Evolutionary conservation across 306 rosid genomes (phyloP).

Genomic region (Gillenia trifoliata): DNA sequence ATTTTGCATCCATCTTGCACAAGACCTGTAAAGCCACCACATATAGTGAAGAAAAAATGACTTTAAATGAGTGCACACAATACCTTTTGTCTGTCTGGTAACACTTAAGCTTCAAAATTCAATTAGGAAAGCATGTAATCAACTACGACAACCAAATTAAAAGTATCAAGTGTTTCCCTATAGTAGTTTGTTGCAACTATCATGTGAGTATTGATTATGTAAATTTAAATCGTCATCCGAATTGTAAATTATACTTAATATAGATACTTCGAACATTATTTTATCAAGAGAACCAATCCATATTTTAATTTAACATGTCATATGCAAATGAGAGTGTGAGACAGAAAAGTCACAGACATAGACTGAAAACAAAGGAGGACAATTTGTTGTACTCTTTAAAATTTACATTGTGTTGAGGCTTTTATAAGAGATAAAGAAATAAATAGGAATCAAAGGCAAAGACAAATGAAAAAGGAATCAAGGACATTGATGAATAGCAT

Average conservation of each 20-base stretch:
- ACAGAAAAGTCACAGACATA: background rate
- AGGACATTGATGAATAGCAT: background rate
- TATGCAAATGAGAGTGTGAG: background rate
- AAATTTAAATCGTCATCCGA: background rate
- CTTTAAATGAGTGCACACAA: background rate
- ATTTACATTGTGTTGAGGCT: background rate
- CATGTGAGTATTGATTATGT: background rate
- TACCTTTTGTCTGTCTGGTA: background rate
- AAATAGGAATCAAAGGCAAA: background rate
- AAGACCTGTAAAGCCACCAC: constrained; percentile 53
- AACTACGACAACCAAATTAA: background rate
- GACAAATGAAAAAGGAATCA: background rate
- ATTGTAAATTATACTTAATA: background rate
- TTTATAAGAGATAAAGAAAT: background rate
- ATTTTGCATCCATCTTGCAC: constrained; percentile 81
- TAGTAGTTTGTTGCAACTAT: background rate
- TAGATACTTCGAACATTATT: background rate
- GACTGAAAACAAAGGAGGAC: background rate
- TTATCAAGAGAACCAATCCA: background rate
- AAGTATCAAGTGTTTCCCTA: background rate
- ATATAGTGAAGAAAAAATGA: constrained; percentile 1
- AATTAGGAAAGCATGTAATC: too few relatives aligned
- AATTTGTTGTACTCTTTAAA: background rate
- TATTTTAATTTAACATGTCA: background rate
- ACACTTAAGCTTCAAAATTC: background rate